Percentiles rank a stretch among this genome's conserved stretches.
phyloP scores from a whole-genome alignment of 1,139 yeast species.

The Lodderomyces elongisporus region DNA sequence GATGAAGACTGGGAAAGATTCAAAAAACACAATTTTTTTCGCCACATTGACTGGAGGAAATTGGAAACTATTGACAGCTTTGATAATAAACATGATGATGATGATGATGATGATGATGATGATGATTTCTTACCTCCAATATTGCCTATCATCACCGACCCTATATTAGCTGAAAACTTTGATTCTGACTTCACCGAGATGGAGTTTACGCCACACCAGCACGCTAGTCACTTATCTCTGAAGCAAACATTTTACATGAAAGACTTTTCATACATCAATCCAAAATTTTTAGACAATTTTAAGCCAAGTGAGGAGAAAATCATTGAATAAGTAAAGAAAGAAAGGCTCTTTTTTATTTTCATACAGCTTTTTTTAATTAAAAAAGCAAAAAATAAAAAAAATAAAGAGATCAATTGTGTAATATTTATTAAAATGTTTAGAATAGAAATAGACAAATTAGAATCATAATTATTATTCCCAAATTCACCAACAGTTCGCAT shows the following conservation, averaged over 20 bases:
- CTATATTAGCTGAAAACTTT: conserved; percentile 86
- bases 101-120: conserved; percentile 12
- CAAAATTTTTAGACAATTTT: conserved; percentile 24
- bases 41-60: conserved; percentile 72
- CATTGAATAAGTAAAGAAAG: conserved; percentile 1
- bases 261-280: conserved; percentile 43
- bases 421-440: too few species aligned
- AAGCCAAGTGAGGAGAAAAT: neutral
- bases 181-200: conserved; percentile 84
- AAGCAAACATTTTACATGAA: conserved; percentile 36
- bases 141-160: conserved; percentile 78
- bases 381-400: neutral
- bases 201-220: conserved; percentile 37
- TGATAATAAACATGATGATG: too few species aligned
- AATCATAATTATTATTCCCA: too few species aligned
- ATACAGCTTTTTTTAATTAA: conserved; percentile 1
- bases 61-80: conserved; percentile 43
- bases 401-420: too few species aligned
- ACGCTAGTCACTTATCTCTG: conserved; percentile 16
- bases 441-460: too few species aligned
- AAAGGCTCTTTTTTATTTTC: neutral
- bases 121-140: conserved; percentile 64
- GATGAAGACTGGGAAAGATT: conserved; percentile 49
- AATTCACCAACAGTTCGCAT: conserved; percentile 7
- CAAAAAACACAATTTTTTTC: conserved; percentile 72